phyloP scores from a whole-genome alignment of 495 filamentous ascomycete species.

The Collariella sp. region DNA sequence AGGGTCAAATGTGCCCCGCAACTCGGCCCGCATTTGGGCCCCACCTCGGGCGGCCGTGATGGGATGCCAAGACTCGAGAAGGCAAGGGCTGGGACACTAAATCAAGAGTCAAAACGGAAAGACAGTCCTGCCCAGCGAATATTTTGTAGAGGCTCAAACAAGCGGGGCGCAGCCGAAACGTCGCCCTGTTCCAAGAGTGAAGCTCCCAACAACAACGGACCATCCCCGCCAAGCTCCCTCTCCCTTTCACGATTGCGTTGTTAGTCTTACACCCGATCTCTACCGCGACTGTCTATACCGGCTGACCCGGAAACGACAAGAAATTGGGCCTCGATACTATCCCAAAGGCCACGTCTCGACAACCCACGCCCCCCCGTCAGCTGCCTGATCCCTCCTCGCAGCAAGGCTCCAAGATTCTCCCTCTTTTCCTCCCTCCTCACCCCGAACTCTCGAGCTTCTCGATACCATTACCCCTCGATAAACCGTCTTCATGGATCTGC shows the following conservation, averaged over 20 bases:
- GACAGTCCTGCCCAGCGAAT: not conserved
- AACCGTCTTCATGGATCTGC: slow-evolving; percentile 28
- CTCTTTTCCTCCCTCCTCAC: not conserved
- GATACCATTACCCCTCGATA: not conserved
- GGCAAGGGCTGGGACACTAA: not conserved
- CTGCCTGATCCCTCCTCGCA: not conserved
- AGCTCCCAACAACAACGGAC: not conserved
- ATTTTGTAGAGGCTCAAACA: not conserved
- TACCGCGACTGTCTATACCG: too few species aligned
- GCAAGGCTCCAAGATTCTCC: not conserved
- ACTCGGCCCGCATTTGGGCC: not conserved
- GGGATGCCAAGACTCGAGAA: not conserved
- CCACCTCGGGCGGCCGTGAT: not conserved
- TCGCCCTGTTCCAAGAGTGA: slow-evolving; percentile 4
- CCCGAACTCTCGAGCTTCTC: not conserved
- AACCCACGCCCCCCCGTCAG: not conserved
- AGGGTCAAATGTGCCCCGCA: not conserved
- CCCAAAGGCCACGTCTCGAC: slow-evolving; percentile 7
- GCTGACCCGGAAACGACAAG: not conserved
- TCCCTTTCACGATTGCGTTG: not conserved
- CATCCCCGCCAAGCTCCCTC: not conserved
- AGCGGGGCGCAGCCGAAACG: slow-evolving; percentile 5
- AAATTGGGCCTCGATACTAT: not conserved
- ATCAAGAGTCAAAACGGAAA: not conserved
- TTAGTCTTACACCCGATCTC: not conserved